Percentiles rank a stretch among this genome's conserved stretches.
Conservation (phyloP, 1,139 yeast species). For the Lodderomyces parapsilosis region DNA sequence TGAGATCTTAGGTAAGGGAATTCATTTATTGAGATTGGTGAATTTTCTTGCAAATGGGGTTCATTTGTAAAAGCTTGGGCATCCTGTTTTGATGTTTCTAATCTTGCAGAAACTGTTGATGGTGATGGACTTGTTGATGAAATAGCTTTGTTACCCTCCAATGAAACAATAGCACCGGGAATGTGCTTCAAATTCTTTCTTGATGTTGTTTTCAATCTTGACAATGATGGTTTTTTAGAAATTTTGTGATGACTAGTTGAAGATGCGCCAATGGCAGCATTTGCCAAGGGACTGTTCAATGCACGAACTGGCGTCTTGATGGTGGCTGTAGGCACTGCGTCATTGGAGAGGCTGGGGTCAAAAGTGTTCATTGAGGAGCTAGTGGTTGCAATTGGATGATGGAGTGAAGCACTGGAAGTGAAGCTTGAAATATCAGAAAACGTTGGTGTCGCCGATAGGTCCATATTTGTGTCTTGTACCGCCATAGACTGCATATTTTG, state of each 20-base stretch:
- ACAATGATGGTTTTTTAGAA: slow-evolving; percentile 22
- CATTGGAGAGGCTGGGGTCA: neutral
- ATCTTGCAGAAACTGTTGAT: neutral
- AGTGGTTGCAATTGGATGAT: neutral
- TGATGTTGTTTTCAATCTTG: slow-evolving; percentile 17
- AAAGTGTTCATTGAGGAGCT: neutral
- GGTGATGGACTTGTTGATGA: neutral
- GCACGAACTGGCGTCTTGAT: neutral
- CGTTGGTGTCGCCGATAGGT: slow-evolving; percentile 22
- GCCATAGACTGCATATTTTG: slow-evolving; percentile 2
- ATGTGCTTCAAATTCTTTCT: slow-evolving; percentile 7
- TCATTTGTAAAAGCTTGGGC: slow-evolving; percentile 6
- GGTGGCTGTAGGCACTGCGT: neutral
- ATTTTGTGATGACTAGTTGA: slow-evolving; percentile 15
- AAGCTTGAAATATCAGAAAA: slow-evolving; percentile 21
- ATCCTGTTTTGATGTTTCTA: neutral
- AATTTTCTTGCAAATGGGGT: slow-evolving; percentile 21
- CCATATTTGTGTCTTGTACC: slow-evolving; percentile 7
- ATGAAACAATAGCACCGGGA: slow-evolving; percentile 16
- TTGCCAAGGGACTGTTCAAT: neutral
- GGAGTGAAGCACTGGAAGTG: slow-evolving; percentile 20
- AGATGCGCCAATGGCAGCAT: neutral
- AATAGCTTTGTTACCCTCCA: neutral
- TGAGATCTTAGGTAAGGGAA: slow-evolving; percentile 11
- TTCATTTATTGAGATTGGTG: slow-evolving; percentile 3